Percentiles rank a stretch among this genome's conserved stretches.
Conservation (phyloP, 202 grass and related monocot species). For the Panicum virgatum region DNA sequence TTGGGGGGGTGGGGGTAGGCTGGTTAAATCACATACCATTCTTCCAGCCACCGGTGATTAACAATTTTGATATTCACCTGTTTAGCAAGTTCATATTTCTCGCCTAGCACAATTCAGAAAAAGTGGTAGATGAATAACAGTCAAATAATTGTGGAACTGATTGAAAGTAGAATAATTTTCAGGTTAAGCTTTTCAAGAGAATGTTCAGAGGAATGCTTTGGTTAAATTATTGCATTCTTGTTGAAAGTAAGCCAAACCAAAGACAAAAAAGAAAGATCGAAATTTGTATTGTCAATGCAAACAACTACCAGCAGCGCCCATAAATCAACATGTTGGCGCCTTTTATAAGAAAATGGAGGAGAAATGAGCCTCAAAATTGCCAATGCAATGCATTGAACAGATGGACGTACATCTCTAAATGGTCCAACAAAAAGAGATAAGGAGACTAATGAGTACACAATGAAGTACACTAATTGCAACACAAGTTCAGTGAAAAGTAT, state of each 20-base stretch:
- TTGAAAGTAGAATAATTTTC: not conserved
- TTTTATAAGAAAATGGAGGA: not conserved
- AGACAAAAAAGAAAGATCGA: not conserved
- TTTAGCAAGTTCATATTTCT: slow-evolving; percentile 59
- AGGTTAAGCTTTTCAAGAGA: not conserved
- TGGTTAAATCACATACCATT: slow-evolving; percentile 43
- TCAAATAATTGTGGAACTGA: not conserved
- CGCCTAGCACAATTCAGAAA: slow-evolving; percentile 40
- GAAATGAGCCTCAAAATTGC: not conserved
- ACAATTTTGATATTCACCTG: slow-evolving; percentile 50
- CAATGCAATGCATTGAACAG: not conserved
- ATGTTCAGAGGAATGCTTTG: not conserved
- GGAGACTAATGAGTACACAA: not conserved
- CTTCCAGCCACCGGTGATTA: slow-evolving; percentile 65
- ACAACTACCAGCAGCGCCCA: not conserved
- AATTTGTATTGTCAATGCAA: not conserved
- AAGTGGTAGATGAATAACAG: not conserved
- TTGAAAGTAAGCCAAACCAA: not conserved
- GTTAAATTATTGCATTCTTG: not conserved
- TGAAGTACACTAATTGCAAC: not conserved
- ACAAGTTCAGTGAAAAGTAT: not conserved
- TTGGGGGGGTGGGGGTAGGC: too few species aligned
- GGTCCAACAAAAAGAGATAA: not conserved
- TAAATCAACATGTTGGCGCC: not conserved
- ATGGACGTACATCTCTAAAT: slow-evolving; percentile 17